Percentiles rank a stretch among this genome's conserved stretches.
Conservation (phyloP, 768 basidiomycete genomes). For the Boletus reticuloceps region DNA sequence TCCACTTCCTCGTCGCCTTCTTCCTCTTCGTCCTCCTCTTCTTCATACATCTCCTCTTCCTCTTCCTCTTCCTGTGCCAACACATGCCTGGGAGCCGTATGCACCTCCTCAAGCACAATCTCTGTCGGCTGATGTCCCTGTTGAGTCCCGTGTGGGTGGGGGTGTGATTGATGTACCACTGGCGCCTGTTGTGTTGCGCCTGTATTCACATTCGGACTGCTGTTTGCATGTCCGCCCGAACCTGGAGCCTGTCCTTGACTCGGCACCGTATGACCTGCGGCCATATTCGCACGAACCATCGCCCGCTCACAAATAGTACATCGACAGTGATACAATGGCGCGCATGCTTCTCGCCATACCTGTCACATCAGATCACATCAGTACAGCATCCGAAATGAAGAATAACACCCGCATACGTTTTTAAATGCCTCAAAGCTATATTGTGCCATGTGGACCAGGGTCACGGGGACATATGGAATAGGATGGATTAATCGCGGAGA, state of each 20-base stretch:
- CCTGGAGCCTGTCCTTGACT: slow-evolving; percentile 19
- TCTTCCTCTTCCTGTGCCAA: slow-evolving; percentile 29
- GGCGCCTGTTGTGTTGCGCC: slow-evolving; percentile 6
- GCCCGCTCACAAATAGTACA: slow-evolving; percentile 76
- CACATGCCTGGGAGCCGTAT: slow-evolving; percentile 13
- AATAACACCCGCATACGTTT: slow-evolving; percentile 39
- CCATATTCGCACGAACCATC: slow-evolving; percentile 48
- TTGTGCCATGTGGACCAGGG: slow-evolving; percentile 50
- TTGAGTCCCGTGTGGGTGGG: slow-evolving; percentile 3
- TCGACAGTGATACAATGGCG: slow-evolving; percentile 67
- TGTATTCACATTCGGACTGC: background rate
- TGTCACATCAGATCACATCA: slow-evolving; percentile 24
- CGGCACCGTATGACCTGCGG: slow-evolving; percentile 36
- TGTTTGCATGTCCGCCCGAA: background rate
- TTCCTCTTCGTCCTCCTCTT: slow-evolving; percentile 24
- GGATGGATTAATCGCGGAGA: slow-evolving; percentile 59
- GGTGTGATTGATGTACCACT: background rate
- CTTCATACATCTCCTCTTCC: slow-evolving; percentile 27
- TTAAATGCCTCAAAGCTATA: slow-evolving; percentile 59
- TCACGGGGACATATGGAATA: slow-evolving; percentile 67
- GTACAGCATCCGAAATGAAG: background rate
- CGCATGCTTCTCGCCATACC: slow-evolving; percentile 75
- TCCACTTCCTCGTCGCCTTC: slow-evolving; percentile 27
- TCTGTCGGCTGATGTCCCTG: slow-evolving; percentile 15
- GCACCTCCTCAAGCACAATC: slow-evolving; percentile 28